phyloP scores from a whole-genome alignment of 768 basidiomycete genomes.

The Chalciporus chontae region DNA sequence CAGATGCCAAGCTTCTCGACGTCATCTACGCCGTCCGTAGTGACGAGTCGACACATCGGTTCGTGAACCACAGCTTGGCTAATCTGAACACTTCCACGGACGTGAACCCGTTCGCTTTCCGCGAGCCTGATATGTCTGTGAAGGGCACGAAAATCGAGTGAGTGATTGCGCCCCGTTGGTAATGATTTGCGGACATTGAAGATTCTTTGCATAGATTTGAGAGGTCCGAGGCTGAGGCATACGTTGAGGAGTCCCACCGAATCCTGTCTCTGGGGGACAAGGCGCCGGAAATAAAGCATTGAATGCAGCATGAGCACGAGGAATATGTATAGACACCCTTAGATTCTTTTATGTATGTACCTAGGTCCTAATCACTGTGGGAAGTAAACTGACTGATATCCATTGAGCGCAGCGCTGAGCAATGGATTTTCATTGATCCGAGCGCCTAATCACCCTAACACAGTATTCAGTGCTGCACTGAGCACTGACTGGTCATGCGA shows the following conservation, averaged over 20 bases:
- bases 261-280: slow-evolving; percentile 38
- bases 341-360: neutral
- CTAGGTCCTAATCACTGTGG: too few relatives aligned
- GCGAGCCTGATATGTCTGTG: slow-evolving; percentile 82
- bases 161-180: slow-evolving; percentile 28
- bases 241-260: slow-evolving; percentile 58
- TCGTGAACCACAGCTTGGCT: slow-evolving; percentile 94
- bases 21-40: slow-evolving; percentile 90
- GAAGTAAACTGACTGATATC: too few relatives aligned
- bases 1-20: slow-evolving; percentile 77
- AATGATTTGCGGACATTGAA: slow-evolving; percentile 17
- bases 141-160: slow-evolving; percentile 78
- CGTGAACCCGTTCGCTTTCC: slow-evolving; percentile 85
- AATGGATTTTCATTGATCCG: too few relatives aligned
- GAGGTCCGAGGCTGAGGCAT: slow-evolving; percentile 61
- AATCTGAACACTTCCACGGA: slow-evolving; percentile 75
- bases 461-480: too few relatives aligned
- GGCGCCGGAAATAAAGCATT: slow-evolving; percentile 26
- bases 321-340: neutral
- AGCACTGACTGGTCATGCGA: too few relatives aligned
- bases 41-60: slow-evolving; percentile 90
- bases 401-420: too few relatives aligned
- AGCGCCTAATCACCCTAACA: too few relatives aligned
- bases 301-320: slow-evolving; percentile 9
- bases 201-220: slow-evolving; percentile 49